Base-by-base conservation (phyloP, 2,329 filamentous ascomycete species). In the Tolypocladium album region DNA sequence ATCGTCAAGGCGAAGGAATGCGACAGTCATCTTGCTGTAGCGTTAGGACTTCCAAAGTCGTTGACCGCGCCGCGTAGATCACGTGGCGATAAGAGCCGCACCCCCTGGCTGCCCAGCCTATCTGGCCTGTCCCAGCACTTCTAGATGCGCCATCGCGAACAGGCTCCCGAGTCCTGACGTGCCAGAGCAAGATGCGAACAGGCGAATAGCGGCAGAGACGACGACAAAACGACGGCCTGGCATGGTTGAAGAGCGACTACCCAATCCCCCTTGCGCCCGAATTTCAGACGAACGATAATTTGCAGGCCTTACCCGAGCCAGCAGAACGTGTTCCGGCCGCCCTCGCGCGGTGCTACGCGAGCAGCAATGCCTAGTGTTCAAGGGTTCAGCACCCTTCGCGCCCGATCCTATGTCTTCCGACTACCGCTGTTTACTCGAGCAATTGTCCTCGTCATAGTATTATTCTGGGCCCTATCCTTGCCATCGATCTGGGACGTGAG, bases 391-490 rank as follows among this genome's bases (percentile, higher is more conserved):
- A 84, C 88, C 39, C 74, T 82, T 62, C 86, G 90, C 66, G 81
- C 92, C 67, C 88, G 90, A 65, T 90, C 89, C 11, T 97, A 96
- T 72, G 69, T 96, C 65, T 79, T 90, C 62, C 87, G 92, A 56
- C 80, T 97, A n/a, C 93, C 94, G 42, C 79, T 97, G 1, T 92
- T 94, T 71, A 97, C 94, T 34, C 85, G 92, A 57, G 73, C 82
- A 22, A 82, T 92, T 17, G 72, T 92, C 24, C 68, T 86, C 4
- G 74, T 87, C 53, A 89, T 96, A 60, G 69, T 88, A 39, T 63
- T 61, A 4, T 65, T 71, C 52, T 95, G 88, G 85, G 67, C 90
- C 42, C 78, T 87, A 8, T 82, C 87, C 53, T 72, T 92, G 45
- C 87, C 89, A 67, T 80, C 84, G 20, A 76, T 87, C 11, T 92